These are phyloP conservation scores for Nitzschia inconspicua DNA, from an alignment of 108 stramenopile species.

Conservation along the genomic window DNA sequence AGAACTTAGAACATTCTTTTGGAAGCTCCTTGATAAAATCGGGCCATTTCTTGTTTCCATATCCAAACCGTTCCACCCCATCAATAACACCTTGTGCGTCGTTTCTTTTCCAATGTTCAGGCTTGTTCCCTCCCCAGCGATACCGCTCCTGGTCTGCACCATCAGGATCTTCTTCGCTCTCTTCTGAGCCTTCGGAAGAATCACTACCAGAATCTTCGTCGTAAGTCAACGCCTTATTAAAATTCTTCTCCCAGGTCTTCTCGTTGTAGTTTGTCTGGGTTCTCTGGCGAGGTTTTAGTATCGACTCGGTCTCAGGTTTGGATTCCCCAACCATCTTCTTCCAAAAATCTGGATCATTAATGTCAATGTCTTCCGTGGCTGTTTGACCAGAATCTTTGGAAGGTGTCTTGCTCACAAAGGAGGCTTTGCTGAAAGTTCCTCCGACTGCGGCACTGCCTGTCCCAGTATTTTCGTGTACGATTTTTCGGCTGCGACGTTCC, in stretches of 20 bases:
- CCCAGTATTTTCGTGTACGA: constrained; percentile 81
- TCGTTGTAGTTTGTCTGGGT: constrained; percentile 62
- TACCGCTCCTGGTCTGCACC: constrained; percentile 35
- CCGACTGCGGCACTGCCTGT: constrained; percentile 69
- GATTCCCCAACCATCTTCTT: constrained; percentile 78
- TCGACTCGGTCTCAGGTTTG: constrained; percentile 46
- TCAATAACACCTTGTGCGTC: constrained; percentile 55
- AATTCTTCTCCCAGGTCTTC: constrained; percentile 32
- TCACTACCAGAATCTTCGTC: constrained; percentile 32
- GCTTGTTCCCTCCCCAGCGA: constrained; percentile 51
- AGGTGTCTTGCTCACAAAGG: constrained; percentile 62
- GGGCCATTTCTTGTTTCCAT: constrained; percentile 51
- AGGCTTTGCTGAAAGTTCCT: constrained; percentile 92
- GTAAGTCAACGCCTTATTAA: constrained; percentile 16
- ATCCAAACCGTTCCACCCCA: constrained; percentile 48
- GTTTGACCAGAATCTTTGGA: constrained; percentile 27
- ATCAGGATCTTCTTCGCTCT: constrained; percentile 24
- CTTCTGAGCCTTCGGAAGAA: constrained; percentile 24
- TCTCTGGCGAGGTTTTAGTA: constrained; percentile 45
- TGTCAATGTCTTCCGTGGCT: constrained; percentile 47
- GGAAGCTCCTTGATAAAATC: constrained; percentile 26
- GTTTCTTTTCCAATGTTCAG: constrained; percentile 40
- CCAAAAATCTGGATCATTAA: constrained; percentile 97
- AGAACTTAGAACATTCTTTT: background rate
- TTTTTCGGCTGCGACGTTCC: constrained; percentile 58